Base-by-base conservation (phyloP, 2,329 filamentous ascomycete genomes). In the Hypoxylon sp. region DNA sequence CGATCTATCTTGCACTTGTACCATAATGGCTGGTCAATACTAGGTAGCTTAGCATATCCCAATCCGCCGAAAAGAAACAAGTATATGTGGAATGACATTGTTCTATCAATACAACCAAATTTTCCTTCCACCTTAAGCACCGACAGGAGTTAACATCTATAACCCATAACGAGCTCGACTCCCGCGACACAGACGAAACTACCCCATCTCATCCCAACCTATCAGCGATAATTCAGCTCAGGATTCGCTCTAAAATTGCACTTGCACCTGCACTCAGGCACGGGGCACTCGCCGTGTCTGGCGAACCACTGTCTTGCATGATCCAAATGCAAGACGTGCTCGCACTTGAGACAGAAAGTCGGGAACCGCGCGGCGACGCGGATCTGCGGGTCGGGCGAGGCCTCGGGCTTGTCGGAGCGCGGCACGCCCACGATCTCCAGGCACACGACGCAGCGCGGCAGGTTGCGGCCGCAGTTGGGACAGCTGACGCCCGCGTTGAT, bases 291-390 rank as follows among this genome's bases (percentile, higher is more conserved):
- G 30, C 84, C 84, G 71, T 91, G 89, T 33, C 88, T 80, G 6
- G 85, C 82, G 73, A 92, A 92, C 90, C 90, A 92, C 78, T 87
- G 85, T 72, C 88, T 80, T 5, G 89, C 89, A 75, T 92, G 90
- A 72, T 91, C 90, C 64, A 91, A 82, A 73, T 92, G 90, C 74
- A 90, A 79, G 8, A 90, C 89, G 75, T 92, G 90, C 74, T 91
- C 89, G 76, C 90, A 92, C 72, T 86, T 85, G 48, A 92, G 82
- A 68, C 90, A 92, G 74, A 92, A 92, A 0, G 88, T 91, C n/a
- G 89, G 88, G 74, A 92, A 91, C 50, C 85, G 83, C 2, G 86
- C 87, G 50, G 85, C 84, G 77, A 84, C 79, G 73, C 81, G 78
- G 49, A 81, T 79, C 62, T 82, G 81, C 25, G 78, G 76, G 72